Evolutionary conservation across 768 basidiomycete genomes (phyloP).

Genomic region (Tricholoma sp.): DNA sequence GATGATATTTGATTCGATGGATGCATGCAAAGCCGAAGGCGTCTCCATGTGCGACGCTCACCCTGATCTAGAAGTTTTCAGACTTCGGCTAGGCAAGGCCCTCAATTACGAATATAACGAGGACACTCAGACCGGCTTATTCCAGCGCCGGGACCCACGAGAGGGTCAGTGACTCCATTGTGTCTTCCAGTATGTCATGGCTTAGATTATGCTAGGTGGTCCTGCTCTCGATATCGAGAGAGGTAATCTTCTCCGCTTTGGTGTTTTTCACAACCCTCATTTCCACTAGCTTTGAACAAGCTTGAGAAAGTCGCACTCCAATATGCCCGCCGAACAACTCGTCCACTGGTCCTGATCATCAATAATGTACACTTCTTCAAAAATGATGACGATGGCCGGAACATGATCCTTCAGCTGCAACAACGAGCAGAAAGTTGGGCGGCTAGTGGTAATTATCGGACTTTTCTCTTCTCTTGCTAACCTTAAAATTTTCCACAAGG

Average conservation of each 20-base stretch:
- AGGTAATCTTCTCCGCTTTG: slow-evolving; percentile 34
- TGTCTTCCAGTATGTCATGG: background rate
- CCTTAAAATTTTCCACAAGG: slow-evolving; percentile 31
- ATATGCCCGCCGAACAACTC: slow-evolving; percentile 46
- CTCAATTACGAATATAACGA: slow-evolving; percentile 85
- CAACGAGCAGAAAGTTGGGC: slow-evolving; percentile 86
- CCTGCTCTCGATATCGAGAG: slow-evolving; percentile 79
- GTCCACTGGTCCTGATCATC: slow-evolving; percentile 75
- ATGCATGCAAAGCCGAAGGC: slow-evolving; percentile 60
- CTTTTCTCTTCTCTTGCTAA: slow-evolving; percentile 2
- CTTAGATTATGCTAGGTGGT: slow-evolving; percentile 43
- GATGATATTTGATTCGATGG: slow-evolving; percentile 82
- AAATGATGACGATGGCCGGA: slow-evolving; percentile 71
- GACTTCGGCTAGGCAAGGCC: slow-evolving; percentile 79
- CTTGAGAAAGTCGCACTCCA: slow-evolving; percentile 80
- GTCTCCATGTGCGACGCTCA: slow-evolving; percentile 79
- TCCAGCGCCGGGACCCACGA: slow-evolving; percentile 77
- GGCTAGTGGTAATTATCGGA: slow-evolving; percentile 51
- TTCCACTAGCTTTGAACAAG: slow-evolving; percentile 64
- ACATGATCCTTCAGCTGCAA: slow-evolving; percentile 82
- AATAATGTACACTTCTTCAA: slow-evolving; percentile 76
- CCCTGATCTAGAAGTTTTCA: slow-evolving; percentile 83
- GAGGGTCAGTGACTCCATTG: slow-evolving; percentile 46
- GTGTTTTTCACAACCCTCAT: background rate
- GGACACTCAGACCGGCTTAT: slow-evolving; percentile 74